Percentiles rank a stretch among this genome's conserved stretches.
phyloP scores from a whole-genome alignment of 371 early-diverging fungal genomes.

The Choanephora cucurbitarum region DNA sequence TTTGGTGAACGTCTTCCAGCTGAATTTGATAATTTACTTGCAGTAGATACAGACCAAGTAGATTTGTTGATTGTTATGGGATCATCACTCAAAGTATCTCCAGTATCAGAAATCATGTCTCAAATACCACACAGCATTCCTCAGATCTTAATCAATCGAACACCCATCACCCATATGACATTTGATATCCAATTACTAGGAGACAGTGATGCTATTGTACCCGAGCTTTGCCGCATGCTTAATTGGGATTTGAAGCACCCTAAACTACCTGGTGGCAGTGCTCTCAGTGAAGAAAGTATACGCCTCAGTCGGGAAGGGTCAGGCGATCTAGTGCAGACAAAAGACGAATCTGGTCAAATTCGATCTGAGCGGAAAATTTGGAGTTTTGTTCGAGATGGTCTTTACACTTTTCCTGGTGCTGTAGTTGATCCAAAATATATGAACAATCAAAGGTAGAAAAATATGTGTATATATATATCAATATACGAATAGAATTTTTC shows the following conservation, averaged over 20 bases:
- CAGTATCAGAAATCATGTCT: constrained; percentile 89
- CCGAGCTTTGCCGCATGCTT: constrained; percentile 71
- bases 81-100: constrained; percentile 92
- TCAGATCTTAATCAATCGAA: constrained; percentile 90
- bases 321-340: constrained; percentile 16
- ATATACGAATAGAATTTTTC: too few relatives aligned
- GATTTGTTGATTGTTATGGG: constrained; percentile 95
- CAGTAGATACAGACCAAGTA: constrained; percentile 69
- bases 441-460: constrained; percentile 20
- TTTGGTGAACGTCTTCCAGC: constrained; percentile 91
- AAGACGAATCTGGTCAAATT: constrained; percentile 13
- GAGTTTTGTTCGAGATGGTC: constrained; percentile 37
- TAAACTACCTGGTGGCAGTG: constrained; percentile 56
- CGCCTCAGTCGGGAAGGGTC: constrained; percentile 15
- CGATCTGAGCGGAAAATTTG: constrained; percentile 25
- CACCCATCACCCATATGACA: constrained; percentile 76
- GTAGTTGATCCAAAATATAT: constrained; percentile 36
- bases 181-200: constrained; percentile 93
- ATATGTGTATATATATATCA: too few relatives aligned
- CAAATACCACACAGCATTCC: constrained; percentile 83
- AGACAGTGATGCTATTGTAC: constrained; percentile 83
- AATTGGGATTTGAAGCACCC: constrained; percentile 73
- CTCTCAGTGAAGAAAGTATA: constrained; percentile 39
- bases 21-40: constrained; percentile 73
- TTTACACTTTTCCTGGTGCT: constrained; percentile 53